A percentile compares a stretch with the other conserved stretches of the same genome.
phyloP scores from a whole-genome alignment of 2,329 filamentous ascomycete genomes.

The Ophiostoma angusticollis region DNA sequence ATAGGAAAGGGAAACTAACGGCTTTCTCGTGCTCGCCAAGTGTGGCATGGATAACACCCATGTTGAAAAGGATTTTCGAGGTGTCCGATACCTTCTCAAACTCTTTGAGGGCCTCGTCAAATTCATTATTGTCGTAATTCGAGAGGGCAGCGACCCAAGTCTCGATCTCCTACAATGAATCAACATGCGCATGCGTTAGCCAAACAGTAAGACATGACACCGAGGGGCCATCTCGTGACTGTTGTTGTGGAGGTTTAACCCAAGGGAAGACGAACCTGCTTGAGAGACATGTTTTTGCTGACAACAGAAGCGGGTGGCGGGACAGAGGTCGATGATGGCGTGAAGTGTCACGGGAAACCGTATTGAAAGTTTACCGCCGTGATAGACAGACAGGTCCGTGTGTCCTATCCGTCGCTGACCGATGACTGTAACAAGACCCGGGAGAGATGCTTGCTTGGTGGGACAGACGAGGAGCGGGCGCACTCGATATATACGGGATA shows the following conservation, averaged over 20 bases:
- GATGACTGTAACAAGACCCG: too few species aligned
- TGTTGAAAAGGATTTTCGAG: conserved; percentile 97
- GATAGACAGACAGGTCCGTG: too few species aligned
- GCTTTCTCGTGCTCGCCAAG: conserved; percentile 92
- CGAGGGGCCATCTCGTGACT: too few species aligned
- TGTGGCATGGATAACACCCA: conserved; percentile 93
- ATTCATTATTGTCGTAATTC: conserved; percentile 95
- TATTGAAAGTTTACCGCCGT: too few species aligned
- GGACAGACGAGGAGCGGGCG: too few species aligned
- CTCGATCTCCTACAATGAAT: conserved; percentile 77
- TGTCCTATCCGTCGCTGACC: too few species aligned
- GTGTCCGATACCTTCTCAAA: conserved; percentile 88
- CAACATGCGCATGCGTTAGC: not conserved
- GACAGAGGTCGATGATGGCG: too few species aligned
- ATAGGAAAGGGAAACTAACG: conserved; percentile 48
- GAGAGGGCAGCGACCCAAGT: conserved; percentile 88
- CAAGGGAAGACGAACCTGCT: conserved; percentile 22
- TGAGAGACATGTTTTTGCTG: conserved; percentile 26
- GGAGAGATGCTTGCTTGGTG: too few species aligned
- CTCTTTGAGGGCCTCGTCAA: conserved; percentile 71
- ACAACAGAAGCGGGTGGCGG: not conserved
- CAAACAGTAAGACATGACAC: not conserved
- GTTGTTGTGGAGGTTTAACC: too few species aligned
- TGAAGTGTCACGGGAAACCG: too few species aligned
- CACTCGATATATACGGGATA: too few species aligned